Evolutionary conservation across 2,329 filamentous ascomycete species (phyloP).

Genomic region (Plectosphaerella cucumerina): DNA sequence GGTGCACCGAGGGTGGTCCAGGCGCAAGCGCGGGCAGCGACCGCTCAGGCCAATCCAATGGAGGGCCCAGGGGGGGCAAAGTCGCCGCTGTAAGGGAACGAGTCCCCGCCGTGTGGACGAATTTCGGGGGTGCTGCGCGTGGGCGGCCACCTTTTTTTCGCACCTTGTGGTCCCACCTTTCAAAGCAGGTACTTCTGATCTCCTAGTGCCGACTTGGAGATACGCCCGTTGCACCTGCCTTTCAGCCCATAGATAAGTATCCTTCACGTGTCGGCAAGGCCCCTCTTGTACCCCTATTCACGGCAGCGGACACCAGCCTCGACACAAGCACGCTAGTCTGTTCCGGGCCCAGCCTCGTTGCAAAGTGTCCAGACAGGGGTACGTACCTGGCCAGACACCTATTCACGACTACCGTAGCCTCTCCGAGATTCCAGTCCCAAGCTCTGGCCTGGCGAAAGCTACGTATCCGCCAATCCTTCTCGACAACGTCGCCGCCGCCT

Average conservation of each 20-base stretch:
- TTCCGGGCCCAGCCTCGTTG: conserved; percentile 9
- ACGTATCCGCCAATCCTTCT: neutral
- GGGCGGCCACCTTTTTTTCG: neutral
- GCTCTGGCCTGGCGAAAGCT: neutral
- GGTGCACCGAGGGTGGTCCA: neutral
- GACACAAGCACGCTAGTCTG: conserved; percentile 6
- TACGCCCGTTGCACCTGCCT: neutral
- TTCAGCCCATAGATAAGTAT: neutral
- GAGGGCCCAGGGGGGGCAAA: too few species aligned
- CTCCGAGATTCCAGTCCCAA: neutral
- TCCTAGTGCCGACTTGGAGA: neutral
- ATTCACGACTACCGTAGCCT: neutral
- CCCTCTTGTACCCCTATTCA: conserved; percentile 8
- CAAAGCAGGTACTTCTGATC: too few species aligned
- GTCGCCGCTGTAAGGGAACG: too few species aligned
- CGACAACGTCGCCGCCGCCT: neutral
- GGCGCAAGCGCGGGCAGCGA: neutral
- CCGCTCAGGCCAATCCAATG: too few species aligned
- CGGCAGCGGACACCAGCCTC: conserved; percentile 5
- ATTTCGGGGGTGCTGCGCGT: too few species aligned
- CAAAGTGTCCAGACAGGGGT: conserved; percentile 16
- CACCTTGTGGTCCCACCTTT: neutral
- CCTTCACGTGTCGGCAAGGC: neutral
- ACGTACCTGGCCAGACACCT: neutral
- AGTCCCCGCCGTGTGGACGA: too few species aligned